A percentile compares a stretch with the other conserved stretches of the same genome.
Conservation (phyloP, 306 rosid species). For the Malus fusca region DNA sequence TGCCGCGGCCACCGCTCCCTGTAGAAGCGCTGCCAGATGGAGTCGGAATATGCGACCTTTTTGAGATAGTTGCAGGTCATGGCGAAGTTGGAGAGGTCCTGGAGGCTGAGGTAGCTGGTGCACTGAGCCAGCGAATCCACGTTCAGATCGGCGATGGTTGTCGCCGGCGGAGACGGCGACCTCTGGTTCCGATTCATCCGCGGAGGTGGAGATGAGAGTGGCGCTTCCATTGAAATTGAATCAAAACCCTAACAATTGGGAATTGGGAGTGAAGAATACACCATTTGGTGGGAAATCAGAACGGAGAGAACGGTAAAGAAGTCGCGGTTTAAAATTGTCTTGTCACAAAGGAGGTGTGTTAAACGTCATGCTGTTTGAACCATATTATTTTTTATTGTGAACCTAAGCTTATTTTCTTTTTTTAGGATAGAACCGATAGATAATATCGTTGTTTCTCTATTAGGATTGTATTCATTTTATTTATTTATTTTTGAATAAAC, state of each 20-base stretch:
- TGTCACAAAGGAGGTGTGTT: neutral
- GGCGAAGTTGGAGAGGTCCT: slow-evolving; percentile 60
- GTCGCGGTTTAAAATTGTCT: neutral
- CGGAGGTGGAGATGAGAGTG: slow-evolving; percentile 4
- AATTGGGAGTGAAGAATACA: neutral
- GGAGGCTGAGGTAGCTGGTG: slow-evolving; percentile 37
- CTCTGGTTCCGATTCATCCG: slow-evolving; percentile 5
- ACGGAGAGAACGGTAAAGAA: neutral
- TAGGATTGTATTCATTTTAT: too few relatives aligned
- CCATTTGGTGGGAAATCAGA: neutral
- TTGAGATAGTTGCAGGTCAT: slow-evolving; percentile 56
- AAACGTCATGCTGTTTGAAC: neutral
- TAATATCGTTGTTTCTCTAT: too few relatives aligned
- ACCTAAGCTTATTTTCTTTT: too few relatives aligned
- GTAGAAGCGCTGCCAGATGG: slow-evolving; percentile 47
- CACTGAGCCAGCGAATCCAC: slow-evolving; percentile 57
- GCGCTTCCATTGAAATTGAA: slow-evolving; percentile 21
- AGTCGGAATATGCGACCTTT: slow-evolving; percentile 59
- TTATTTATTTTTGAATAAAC: too few relatives aligned
- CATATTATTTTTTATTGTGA: too few relatives aligned
- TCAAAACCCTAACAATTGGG: neutral
- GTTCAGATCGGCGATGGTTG: slow-evolving; percentile 40
- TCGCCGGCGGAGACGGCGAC: neutral
- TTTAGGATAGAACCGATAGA: too few relatives aligned
- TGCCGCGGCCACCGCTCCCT: slow-evolving; percentile 31